Evolutionary conservation across 192 early-diverging fungal genomes (phyloP), one percentile per base, ranked within the genome.

Genomic region (Coemansia sp.): DNA sequence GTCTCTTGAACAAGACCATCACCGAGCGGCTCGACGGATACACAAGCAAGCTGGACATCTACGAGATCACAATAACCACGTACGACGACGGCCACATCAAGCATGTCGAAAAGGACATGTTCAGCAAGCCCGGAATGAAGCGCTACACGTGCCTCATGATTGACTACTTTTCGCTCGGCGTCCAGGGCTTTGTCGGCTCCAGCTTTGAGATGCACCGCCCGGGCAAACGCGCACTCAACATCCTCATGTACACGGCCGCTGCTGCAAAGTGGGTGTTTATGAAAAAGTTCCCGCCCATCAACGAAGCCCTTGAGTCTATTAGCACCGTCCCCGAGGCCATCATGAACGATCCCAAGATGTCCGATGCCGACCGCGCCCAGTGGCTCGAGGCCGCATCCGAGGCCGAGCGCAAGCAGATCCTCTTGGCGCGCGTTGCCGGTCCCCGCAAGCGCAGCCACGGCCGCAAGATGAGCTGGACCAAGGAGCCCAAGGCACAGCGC

Each of bases 161-260:
- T 35, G 84, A 85, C 65, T 85, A 87, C 53, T 81, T 87, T 58
- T 85, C 84, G 24, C 59, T 88, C 40, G 87, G 87, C 37, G 80
- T 88, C 27, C 87, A 88, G 64, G 87, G 77, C 30, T 74, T 79
- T 56, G 85, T 88, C 15, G 87, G 87, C 14, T 78, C 72, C 47
- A 82, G 80, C 20, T 88, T 88, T 51, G 87, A 88, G 65, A 56
- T 80, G 50, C 78, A 83, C 40, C 72, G 87, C 20, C 78, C 83
- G 4, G 81, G 82, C 14, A 81, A 80, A 20, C 81, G 87, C 44
- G 54, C 78, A 8, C 62, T 77, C 33, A 88, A 88, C 62, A 81
- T 85, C 28, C 53, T 85, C 19, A 79, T 82, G 49, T 88, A 88
- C 60, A 80, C 81, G 2, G 44, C 51, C 9, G 81, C 81, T 9